These are phyloP conservation scores for Bipolaris oryzae DNA, from an alignment of 2,329 filamentous ascomycete genomes.

Conservation along the genomic window DNA sequence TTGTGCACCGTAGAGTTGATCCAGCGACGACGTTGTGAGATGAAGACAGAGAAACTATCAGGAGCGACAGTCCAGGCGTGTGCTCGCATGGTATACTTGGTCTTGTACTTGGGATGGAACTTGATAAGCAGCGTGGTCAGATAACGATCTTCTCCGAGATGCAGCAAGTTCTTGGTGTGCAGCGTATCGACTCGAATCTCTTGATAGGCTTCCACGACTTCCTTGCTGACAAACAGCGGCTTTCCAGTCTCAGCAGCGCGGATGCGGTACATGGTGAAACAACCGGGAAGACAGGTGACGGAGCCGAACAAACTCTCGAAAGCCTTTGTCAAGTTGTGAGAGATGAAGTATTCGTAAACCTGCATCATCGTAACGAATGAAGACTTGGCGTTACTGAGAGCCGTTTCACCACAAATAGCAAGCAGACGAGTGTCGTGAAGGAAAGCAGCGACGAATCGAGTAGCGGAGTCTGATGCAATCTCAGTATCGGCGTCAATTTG, in stretches of 20 bases:
- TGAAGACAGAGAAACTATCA: constrained; percentile 90
- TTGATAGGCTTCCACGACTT: constrained; percentile 84
- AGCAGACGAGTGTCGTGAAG: constrained; percentile 92
- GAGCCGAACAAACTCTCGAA: constrained; percentile 97
- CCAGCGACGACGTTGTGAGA: constrained; percentile 98
- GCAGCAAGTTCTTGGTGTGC: constrained; percentile 97
- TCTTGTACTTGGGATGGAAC: constrained; percentile 92
- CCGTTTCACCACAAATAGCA: constrained; percentile 92
- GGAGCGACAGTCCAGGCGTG: constrained; percentile 98
- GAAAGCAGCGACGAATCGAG: constrained; percentile 90
- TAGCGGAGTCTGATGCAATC: constrained; percentile 85
- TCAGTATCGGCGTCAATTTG: constrained; percentile 98
- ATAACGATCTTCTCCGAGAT: constrained; percentile 97
- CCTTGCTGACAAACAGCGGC: constrained; percentile 92
- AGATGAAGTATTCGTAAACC: constrained; percentile 99
- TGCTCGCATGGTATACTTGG: constrained; percentile 91
- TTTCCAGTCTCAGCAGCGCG: constrained; percentile 93
- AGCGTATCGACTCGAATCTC: constrained; percentile 96
- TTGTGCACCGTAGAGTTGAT: constrained; percentile 99
- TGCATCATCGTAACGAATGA: constrained; percentile 99
- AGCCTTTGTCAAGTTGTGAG: constrained; percentile 93
- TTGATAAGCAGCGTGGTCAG: constrained; percentile 93
- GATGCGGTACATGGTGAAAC: constrained; percentile 99
- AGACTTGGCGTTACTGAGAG: constrained; percentile 87
- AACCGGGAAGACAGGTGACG: constrained; percentile 96